Base-by-base conservation (phyloP, 139 green algal species). In the Coelastrella sp. region DNA sequence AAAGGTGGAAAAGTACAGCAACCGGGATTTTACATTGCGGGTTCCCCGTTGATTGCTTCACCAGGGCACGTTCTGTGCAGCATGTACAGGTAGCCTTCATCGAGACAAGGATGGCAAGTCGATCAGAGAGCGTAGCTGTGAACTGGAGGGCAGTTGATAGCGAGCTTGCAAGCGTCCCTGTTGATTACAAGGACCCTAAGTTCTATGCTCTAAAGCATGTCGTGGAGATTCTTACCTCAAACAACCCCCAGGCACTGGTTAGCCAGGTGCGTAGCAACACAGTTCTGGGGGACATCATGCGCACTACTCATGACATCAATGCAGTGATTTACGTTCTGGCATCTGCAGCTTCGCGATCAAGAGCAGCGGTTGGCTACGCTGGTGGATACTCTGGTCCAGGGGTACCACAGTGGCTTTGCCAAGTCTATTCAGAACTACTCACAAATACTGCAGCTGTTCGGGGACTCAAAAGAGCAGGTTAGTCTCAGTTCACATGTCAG, bases 381-480 rank as follows among this genome's bases (percentile, higher is more conserved):
- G 58, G 95, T 98, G 22, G 95, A 97, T 63, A 63, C 87, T 4
- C 92, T 97, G 78, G 96, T 97, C 15, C 92, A 96, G 49, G 90
- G 78, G 24, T 96, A 97, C 86, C 94, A 97, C 91, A 80, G 84
- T n/a, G 96, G 96, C 81, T 98, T 98, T 93, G 96, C 97, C 82
- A 96, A 94, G 68, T 94, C 96, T 14, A 96, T 98, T 75, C 96
- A 98, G 82, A 97, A 98, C 93, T 98, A 98, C 91, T 95, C 91
- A 4, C 93, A 95, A 56, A 98, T 98, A 84, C 92, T 98, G 90
- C 88, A 94, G 58, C 94, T 98, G 10, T 98, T 98, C 88, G 75
- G 90, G 11, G 94, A 97, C 6, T 90, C 95, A 0, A 95, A 95
- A 84, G 83, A 95, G 27, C 95, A 98, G 93, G 93, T 95, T 58